Base-by-base conservation (phyloP, 2,329 filamentous ascomycete species). In the Colletotrichum aenigma region DNA sequence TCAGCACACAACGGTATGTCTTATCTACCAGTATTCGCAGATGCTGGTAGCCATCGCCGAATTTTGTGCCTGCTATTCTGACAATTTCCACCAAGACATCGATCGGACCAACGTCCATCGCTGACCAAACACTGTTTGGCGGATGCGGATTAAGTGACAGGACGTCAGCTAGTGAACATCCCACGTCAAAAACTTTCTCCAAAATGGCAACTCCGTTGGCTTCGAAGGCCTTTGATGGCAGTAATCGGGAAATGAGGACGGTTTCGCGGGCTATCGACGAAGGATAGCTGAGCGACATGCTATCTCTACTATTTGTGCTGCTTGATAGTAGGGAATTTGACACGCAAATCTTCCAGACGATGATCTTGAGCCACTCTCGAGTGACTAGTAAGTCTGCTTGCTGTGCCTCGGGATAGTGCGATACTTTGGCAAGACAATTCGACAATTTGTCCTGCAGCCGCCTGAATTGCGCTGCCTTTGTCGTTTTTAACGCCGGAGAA, bases 181-280 rank as follows among this genome's bases (percentile, higher is more conserved):
- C 82, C 0, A 83, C 78, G n/a, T 84, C 83, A 32, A 84, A 83
- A 0, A 83, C 77, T 70, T 84, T 84, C 36, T 84, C 83, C 0
- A 83, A n/a, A 1, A 84, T 83, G 0, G 82, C 82, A 0, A 84
- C 78, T 0, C 82, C 82, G 32, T 84, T 84, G 0, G 82, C 83
- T 13, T 83, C 81, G 4, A 84, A 79, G 3, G 82, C 82, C 6
- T 78, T 74, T 0, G 76, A 74, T 0, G 82, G 79, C 3, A 84
- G 69, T 0, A 78, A 34, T 3, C 77, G 77, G 0, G 80, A 80
- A 0, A 79, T 76, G 3, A 78, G 67, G 1, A 84, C 80, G 1
- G 82, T 76, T 2, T 80, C 78, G 7, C 80, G 79, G 0, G 81
- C 80, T 3, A 82, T 79, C 1, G 75, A 79, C 0, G 77, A 74